Base-by-base conservation (phyloP, 2,329 filamentous ascomycete species). In the Karstenula rhodostoma region DNA sequence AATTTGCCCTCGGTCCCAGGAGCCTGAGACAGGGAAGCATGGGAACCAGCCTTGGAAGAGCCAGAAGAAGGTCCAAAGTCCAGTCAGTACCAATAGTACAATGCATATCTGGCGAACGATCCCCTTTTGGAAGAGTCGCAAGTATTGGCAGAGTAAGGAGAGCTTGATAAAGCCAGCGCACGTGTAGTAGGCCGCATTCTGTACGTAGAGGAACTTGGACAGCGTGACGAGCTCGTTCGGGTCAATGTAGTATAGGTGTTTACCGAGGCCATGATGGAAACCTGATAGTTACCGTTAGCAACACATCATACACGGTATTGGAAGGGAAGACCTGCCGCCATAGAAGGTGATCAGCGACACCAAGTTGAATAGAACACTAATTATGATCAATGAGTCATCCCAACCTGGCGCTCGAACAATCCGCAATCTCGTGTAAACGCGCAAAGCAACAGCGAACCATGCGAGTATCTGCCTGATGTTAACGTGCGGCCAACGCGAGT, bases 71-170 rank as follows among this genome's bases (percentile, higher is more conserved):
- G 67, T 10, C 74, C 73, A 78, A 13, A 61, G 12, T 7, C 55
- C 43, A 23, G 74, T 66, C 2, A 71, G 0, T 2, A 42, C 57
- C 12, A 73, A 43, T 0, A 75, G 51, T 1, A 61, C 48, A 10
- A 65, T 47, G 35, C 62, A 67, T 17, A 67, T 37, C 9, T 33
- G 64, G 27, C 69, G 71, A 17, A 66, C 62, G 2, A 33, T 40
- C 2, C 68, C 69, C n/a, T 65, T 52, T 4, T 56, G 64, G 58
- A 77, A 77, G 1, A 77, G 46, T 25, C 75, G 65, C 10, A 77
- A 63, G 51, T 77, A 78, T 50, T 77, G 76, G 29, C 71, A 61
- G 2, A 78, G 67, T 12, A 78, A 62, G 2, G 76, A 75, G 22
- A 77, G 37, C 53, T 78, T 78, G 58, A 77, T 72, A 29, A 73